A percentile compares a stretch with the other conserved stretches of the same genome.
Evolutionary conservation across 257 asterid species (phyloP).

Genomic region (Primulina huaijiensis): DNA sequence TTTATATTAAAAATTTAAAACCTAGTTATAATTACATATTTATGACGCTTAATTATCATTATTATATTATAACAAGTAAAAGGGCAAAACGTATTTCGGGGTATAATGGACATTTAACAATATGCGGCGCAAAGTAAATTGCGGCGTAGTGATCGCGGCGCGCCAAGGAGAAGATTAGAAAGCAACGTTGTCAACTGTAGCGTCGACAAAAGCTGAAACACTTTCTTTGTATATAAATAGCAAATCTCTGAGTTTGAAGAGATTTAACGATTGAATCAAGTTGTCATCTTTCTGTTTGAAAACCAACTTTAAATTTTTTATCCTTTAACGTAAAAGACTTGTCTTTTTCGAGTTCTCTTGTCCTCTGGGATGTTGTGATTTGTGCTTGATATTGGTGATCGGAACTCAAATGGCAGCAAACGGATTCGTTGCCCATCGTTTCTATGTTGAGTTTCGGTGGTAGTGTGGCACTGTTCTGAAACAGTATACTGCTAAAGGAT

Average conservation of each 20-base stretch:
- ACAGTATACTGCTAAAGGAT: constrained; percentile 39
- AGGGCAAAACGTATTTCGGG: constrained; percentile 4
- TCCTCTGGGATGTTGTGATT: constrained; percentile 6
- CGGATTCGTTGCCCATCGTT: constrained; percentile 29
- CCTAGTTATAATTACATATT: too few relatives aligned
- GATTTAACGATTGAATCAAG: constrained; percentile 18
- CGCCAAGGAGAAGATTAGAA: constrained; percentile 26
- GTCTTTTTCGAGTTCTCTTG: not conserved
- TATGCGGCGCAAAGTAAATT: constrained; percentile 35
- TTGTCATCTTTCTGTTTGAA: constrained; percentile 4
- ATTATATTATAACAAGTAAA: too few relatives aligned
- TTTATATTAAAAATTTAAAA: too few relatives aligned
- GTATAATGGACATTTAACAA: constrained; percentile 31
- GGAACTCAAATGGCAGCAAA: constrained; percentile 47
- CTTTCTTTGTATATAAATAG: constrained; percentile 23
- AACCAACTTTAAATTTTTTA: constrained; percentile 10
- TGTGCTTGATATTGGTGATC: not conserved
- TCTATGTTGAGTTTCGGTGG: constrained; percentile 47
- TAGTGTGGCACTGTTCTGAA: constrained; percentile 76
- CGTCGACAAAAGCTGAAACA: constrained; percentile 33
- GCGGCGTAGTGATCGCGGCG: constrained; percentile 28
- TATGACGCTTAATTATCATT: too few relatives aligned
- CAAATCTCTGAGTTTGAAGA: constrained; percentile 24
- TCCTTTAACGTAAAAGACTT: constrained; percentile 9
- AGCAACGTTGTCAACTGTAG: constrained; percentile 16